These are phyloP conservation scores for Helicostylum pulchrum DNA, from an alignment of 192 early-diverging fungal species.

Conservation along the genomic window DNA sequence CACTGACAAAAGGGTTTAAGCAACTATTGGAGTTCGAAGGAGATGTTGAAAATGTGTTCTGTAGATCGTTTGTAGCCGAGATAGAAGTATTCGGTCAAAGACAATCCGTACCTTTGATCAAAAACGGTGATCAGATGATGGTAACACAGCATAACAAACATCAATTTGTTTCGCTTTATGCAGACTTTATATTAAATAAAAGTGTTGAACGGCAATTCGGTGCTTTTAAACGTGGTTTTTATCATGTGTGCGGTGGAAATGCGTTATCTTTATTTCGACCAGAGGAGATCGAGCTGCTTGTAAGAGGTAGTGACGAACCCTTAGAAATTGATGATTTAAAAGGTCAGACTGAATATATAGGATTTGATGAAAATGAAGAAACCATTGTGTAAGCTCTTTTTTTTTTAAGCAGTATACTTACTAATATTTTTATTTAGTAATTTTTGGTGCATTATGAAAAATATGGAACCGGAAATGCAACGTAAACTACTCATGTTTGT, in stretches of 20 bases:
- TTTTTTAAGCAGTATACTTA: neutral
- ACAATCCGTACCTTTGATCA: slow-evolving; percentile 60
- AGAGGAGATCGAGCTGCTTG: slow-evolving; percentile 88
- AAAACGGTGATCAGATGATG: slow-evolving; percentile 52
- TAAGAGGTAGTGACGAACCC: slow-evolving; percentile 78
- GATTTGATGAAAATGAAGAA: slow-evolving; percentile 55
- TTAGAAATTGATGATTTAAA: slow-evolving; percentile 54
- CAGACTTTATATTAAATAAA: slow-evolving; percentile 78
- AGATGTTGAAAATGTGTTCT: slow-evolving; percentile 84
- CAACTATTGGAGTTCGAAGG: slow-evolving; percentile 78
- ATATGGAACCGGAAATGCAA: slow-evolving; percentile 62
- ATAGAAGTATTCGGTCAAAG: slow-evolving; percentile 72
- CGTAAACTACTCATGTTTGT: slow-evolving; percentile 82
- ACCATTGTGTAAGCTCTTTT: slow-evolving; percentile 46
- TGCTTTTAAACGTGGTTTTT: slow-evolving; percentile 83
- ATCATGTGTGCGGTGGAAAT: slow-evolving; percentile 84
- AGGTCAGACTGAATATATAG: slow-evolving; percentile 54
- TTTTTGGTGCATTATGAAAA: slow-evolving; percentile 80
- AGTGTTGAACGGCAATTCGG: slow-evolving; percentile 74
- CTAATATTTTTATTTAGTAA: slow-evolving; percentile 27
- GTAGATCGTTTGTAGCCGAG: slow-evolving; percentile 74
- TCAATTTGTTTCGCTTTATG: slow-evolving; percentile 81
- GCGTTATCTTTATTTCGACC: slow-evolving; percentile 83
- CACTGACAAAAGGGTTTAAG: slow-evolving; percentile 76
- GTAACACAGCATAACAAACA: slow-evolving; percentile 65